Base-by-base conservation (phyloP, 1,284 basidiomycete genomes). In the Irpex lacteus region DNA sequence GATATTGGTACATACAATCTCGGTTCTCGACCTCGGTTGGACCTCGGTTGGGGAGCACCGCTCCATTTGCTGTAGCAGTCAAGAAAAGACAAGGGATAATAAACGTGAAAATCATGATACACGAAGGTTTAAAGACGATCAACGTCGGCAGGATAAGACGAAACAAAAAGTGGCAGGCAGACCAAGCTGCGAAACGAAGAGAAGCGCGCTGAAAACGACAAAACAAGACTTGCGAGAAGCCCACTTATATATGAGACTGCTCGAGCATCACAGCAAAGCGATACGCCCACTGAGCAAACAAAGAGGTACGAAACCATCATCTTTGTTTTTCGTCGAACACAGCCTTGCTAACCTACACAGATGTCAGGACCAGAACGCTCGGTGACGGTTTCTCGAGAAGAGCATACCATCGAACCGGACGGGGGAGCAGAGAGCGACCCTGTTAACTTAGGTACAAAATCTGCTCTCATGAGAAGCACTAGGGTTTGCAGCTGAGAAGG, bases 41-140 rank as follows among this genome's bases (percentile, higher is more conserved):
- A 3, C 15, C 18, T 19, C 26, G 6, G 3, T 63, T 37, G 15
- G 59, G 49, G 18, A 40, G 21, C 36, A 37, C 53, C 15, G 44
- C 57, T 32, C 60, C 64, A 19, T 60, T 61, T 21, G 60, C 61
- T 7, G 68, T 60, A 9, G 66, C 63, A 38, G 36, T 34, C 36
- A 69, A 54, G n/a, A 67, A 36, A 37, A 64, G 52, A 11, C 63
- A 67, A 58, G 66, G 60, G 44, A 67, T 55, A 36, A 62, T 32
- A 49, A 65, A 50, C 54, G 65, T 64, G 56, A 64, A 44, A 63
- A 60, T 55, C 68, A 69, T 69, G 8, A 18, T 56, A 54, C 37
- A 61, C 40, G 64, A 61, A 36, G 19, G 18, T 44, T 44, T 19
- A 36, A 53, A 62, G 61, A 65, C 66, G 68, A 55, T 69, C 66